phyloP scores from a whole-genome alignment of 169 alveolate genomes.

The Theileria equi region DNA sequence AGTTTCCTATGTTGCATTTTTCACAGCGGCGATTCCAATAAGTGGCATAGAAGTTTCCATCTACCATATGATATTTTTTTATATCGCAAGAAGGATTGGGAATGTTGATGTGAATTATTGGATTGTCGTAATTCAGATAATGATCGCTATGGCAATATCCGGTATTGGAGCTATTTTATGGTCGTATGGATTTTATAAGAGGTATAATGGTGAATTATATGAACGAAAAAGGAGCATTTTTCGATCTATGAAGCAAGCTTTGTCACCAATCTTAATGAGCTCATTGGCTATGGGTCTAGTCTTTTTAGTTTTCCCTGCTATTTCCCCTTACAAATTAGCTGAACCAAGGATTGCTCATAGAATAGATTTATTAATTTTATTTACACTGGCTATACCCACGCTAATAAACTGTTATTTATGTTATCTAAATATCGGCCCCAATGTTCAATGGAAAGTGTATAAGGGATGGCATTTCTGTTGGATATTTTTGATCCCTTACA shows the following conservation, averaged over 20 bases:
- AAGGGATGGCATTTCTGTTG: conserved; percentile 1
- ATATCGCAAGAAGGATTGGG: background rate
- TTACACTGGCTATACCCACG: conserved; percentile 9
- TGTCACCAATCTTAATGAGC: conserved; percentile 21
- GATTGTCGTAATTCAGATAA: conserved; percentile 8
- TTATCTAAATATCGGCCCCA: background rate
- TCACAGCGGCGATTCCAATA: conserved; percentile 28
- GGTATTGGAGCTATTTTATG: conserved; percentile 21
- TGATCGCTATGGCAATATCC: conserved; percentile 11
- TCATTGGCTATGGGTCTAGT: conserved; percentile 16
- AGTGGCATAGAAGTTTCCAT: conserved; percentile 13
- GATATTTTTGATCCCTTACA: conserved; percentile 1
- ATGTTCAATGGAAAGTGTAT: background rate
- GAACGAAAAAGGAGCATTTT: background rate
- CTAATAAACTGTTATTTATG: background rate
- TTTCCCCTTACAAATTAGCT: conserved; percentile 3
- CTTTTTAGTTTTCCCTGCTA: conserved; percentile 9
- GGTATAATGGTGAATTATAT: background rate
- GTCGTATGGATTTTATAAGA: conserved; percentile 7
- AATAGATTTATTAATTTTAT: background rate
- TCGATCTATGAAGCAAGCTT: background rate
- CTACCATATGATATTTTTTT: conserved; percentile 15
- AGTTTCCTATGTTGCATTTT: conserved; percentile 3
- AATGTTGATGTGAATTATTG: conserved; percentile 17
- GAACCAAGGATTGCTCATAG: conserved; percentile 6